Percentiles rank a stretch among this genome's conserved stretches.
Evolutionary conservation across 495 filamentous ascomycete species (phyloP).

Genomic region (Parathielavia appendiculata): DNA sequence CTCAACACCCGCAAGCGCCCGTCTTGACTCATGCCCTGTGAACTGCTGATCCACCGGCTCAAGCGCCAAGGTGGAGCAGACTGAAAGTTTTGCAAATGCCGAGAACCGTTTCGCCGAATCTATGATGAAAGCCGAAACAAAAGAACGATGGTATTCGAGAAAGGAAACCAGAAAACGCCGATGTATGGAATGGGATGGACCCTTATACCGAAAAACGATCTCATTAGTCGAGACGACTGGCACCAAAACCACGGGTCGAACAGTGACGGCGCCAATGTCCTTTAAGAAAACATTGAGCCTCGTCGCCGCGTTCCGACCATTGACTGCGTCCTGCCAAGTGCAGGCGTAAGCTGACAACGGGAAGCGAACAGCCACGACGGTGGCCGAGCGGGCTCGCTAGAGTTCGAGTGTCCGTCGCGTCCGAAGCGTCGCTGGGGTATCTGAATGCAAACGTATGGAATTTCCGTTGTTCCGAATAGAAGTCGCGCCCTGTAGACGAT

Average conservation of each 20-base stretch:
- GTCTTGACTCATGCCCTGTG: background rate
- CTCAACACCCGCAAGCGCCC: background rate
- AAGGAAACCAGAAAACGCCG: conserved; percentile 32
- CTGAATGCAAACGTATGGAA: conserved; percentile 40
- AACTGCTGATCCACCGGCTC: background rate
- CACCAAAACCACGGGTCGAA: background rate
- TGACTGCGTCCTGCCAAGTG: background rate
- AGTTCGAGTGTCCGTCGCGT: background rate
- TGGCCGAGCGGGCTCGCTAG: background rate
- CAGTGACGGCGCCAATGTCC: background rate
- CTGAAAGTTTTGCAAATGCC: conserved; percentile 15
- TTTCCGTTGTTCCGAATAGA: conserved; percentile 28
- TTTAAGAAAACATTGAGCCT: background rate
- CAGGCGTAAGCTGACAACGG: background rate
- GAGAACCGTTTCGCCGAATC: conserved; percentile 26
- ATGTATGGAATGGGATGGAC: conserved; percentile 30
- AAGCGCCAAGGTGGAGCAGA: background rate
- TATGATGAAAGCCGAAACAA: conserved; percentile 27
- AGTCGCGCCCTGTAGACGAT: conserved; percentile 20
- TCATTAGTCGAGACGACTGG: conserved; percentile 28
- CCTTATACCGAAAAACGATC: conserved; percentile 31
- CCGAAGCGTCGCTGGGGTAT: conserved; percentile 30
- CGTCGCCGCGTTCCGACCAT: background rate
- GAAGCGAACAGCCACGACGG: background rate
- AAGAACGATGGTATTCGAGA: conserved; percentile 17